Conservation (phyloP, 768 basidiomycete genomes). For the Sutorius australiensis region DNA sequence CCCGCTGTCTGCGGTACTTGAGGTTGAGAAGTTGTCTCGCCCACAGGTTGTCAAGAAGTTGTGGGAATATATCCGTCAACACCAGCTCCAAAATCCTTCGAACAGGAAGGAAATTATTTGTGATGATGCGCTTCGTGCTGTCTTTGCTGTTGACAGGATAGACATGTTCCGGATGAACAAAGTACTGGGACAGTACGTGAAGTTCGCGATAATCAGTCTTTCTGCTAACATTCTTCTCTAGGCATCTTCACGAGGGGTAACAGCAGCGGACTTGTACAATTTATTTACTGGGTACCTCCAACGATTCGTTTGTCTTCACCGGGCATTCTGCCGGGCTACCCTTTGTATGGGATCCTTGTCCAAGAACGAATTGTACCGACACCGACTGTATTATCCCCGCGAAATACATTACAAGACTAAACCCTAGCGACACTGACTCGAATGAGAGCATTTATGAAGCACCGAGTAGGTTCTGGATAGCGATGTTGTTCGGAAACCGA, state of each 20-base stretch:
- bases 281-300: slow-evolving; percentile 3
- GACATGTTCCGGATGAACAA: slow-evolving; percentile 98
- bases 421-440: background rate
- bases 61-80: slow-evolving; percentile 84
- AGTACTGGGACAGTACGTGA: slow-evolving; percentile 66
- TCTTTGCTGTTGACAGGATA: slow-evolving; percentile 79
- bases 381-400: slow-evolving; percentile 7
- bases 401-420: slow-evolving; percentile 8
- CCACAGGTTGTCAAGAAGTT: slow-evolving; percentile 89
- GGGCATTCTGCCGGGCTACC: background rate
- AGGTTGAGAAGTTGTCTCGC: slow-evolving; percentile 66
- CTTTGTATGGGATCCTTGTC: background rate
- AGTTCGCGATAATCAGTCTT: background rate
- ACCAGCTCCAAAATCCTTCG: slow-evolving; percentile 78
- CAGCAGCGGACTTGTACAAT: background rate
- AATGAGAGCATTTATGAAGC: background rate
- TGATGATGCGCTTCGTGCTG: slow-evolving; percentile 63
- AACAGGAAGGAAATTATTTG: slow-evolving; percentile 86
- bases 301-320: background rate
- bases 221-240: slow-evolving; percentile 7
- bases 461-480: background rate
- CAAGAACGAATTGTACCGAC: slow-evolving; percentile 9
- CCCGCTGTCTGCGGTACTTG: slow-evolving; percentile 68
- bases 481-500: background rate
- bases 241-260: slow-evolving; percentile 33